Evolutionary conservation across 768 basidiomycete species (phyloP).

Genomic region (Phaeotremella fagi): DNA sequence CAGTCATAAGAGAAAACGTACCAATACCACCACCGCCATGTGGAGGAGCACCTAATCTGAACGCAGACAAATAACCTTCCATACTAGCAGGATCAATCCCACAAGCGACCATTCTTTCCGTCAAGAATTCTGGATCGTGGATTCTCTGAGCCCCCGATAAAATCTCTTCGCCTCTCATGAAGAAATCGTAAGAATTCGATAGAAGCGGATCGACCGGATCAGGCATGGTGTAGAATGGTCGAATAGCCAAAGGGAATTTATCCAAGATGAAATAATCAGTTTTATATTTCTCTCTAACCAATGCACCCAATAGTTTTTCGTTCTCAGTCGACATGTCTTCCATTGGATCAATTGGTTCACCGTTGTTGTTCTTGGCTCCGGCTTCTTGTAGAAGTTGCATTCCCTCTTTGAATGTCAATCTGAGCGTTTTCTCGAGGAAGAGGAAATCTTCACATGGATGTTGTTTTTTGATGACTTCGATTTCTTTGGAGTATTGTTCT

Average conservation of each 20-base stretch:
- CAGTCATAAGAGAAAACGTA: conserved; percentile 24
- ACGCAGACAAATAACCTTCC: conserved; percentile 88
- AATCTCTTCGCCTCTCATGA: conserved; percentile 99
- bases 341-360: conserved; percentile 56
- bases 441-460: conserved; percentile 96
- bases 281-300: conserved; percentile 88
- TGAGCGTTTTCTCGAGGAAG: conserved; percentile 83
- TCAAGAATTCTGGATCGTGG: conserved; percentile 78
- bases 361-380: conserved; percentile 52
- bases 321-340: conserved; percentile 94
- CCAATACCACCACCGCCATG: conserved; percentile 96
- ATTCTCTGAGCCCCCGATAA: conserved; percentile 97
- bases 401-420: conserved; percentile 79
- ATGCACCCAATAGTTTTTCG: conserved; percentile 83
- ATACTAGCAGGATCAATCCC: conserved; percentile 88
- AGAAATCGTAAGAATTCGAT: conserved; percentile 99
- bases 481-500: conserved; percentile 72
- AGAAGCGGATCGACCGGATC: conserved; percentile 85
- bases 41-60: conserved; percentile 89
- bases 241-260: conserved; percentile 92
- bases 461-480: conserved; percentile 72
- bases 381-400: conserved; percentile 80
- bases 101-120: conserved; percentile 75
- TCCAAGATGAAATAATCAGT: conserved; percentile 99
- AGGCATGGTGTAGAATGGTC: conserved; percentile 99